Evolutionary conservation across 192 early-diverging fungal genomes (phyloP).

Genomic region (Mortierella alpina): DNA sequence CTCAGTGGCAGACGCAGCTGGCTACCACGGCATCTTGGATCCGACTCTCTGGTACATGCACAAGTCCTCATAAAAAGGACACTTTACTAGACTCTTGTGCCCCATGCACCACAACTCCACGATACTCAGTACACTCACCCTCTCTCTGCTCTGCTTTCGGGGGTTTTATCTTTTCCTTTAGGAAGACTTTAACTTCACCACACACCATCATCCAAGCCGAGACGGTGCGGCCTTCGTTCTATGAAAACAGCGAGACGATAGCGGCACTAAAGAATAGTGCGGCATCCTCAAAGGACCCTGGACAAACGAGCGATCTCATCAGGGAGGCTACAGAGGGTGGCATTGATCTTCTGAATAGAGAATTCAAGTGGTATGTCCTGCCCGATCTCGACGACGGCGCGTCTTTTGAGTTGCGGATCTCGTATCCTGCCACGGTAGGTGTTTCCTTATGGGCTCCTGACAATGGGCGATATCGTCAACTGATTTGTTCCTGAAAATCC

Average conservation of each 20-base stretch:
- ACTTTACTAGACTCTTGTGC: background rate
- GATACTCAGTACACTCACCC: background rate
- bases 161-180: background rate
- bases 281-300: background rate
- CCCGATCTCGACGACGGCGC: constrained; percentile 40
- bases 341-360: constrained; percentile 22
- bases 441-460: background rate
- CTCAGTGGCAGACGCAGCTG: background rate
- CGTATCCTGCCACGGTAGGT: constrained; percentile 54
- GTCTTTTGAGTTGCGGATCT: constrained; percentile 52
- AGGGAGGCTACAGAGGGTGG: background rate
- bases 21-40: background rate
- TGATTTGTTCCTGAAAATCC: background rate
- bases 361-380: constrained; percentile 53
- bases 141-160: background rate
- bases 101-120: background rate
- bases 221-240: constrained; percentile 19
- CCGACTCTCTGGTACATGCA: constrained; percentile 12
- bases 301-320: background rate
- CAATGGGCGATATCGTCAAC: background rate
- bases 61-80: background rate
- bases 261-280: background rate
- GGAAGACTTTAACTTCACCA: constrained; percentile 31
- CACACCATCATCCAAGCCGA: constrained; percentile 32
- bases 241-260: constrained; percentile 10